These are phyloP conservation scores for Linnemannia hyalina DNA, from an alignment of 192 early-diverging fungal species.

Conservation along the genomic window DNA sequence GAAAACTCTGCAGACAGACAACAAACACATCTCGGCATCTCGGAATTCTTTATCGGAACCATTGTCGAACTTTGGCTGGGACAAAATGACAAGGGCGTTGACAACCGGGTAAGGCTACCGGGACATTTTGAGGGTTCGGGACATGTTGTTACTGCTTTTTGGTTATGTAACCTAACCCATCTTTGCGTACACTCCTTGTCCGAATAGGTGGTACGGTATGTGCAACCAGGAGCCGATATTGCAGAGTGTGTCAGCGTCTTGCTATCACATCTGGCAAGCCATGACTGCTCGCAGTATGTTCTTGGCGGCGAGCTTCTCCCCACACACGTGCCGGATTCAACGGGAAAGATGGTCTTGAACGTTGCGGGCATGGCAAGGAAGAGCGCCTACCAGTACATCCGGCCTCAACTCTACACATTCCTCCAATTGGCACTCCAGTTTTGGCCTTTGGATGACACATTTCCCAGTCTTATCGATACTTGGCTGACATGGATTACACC, in stretches of 20 bases:
- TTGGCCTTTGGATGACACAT: conserved; percentile 47
- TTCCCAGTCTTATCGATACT: conserved; percentile 36
- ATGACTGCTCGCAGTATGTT: conserved; percentile 38
- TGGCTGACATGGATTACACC: conserved; percentile 54
- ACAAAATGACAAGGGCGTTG: conserved; percentile 36
- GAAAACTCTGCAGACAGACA: conserved; percentile 39
- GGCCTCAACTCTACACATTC: conserved; percentile 47
- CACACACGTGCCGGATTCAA: conserved; percentile 16
- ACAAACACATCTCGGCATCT: conserved; percentile 39
- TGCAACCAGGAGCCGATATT: conserved; percentile 41
- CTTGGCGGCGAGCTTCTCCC: conserved; percentile 43
- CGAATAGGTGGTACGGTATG: conserved; percentile 38
- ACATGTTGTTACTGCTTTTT: neutral
- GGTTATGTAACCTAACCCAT: neutral
- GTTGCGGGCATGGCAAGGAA: conserved; percentile 42
- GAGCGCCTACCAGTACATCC: conserved; percentile 48
- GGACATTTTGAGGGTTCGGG: neutral
- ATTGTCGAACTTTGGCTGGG: conserved; percentile 49
- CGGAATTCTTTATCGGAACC: conserved; percentile 53
- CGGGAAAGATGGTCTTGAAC: conserved; percentile 39
- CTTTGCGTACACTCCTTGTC: no score
- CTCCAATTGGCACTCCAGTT: conserved; percentile 27
- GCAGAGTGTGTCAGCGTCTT: conserved; percentile 39
- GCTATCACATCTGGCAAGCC: conserved; percentile 26
- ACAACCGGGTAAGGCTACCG: conserved; percentile 31